Conservation (phyloP, 495 filamentous ascomycete species). For the Trichoderma gamsii region DNA sequence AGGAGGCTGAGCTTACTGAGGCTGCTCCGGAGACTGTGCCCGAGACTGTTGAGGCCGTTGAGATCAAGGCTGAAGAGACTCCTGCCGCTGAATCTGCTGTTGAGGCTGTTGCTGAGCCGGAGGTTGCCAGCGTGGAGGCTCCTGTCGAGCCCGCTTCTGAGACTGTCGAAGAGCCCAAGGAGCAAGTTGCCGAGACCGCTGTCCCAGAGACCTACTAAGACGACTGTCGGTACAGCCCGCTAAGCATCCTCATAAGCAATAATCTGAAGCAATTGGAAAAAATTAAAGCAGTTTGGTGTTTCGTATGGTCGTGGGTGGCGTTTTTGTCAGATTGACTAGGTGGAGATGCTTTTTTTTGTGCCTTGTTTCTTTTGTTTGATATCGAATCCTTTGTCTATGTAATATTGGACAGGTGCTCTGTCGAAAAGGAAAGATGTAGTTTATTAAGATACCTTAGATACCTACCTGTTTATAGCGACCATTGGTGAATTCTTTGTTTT, state of each 20-base stretch:
- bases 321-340: slow-evolving; percentile 10
- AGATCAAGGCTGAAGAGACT: slow-evolving; percentile 1
- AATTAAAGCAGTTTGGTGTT: slow-evolving; percentile 1
- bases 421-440: slow-evolving; percentile 11
- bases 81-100: slow-evolving; percentile 16
- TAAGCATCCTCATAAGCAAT: slow-evolving; percentile 15
- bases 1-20: slow-evolving; percentile 20
- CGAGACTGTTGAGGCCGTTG: background rate
- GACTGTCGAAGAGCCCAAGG: slow-evolving; percentile 4
- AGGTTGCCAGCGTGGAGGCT: background rate
- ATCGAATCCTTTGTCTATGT: slow-evolving; percentile 21
- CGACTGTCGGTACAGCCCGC: slow-evolving; percentile 9
- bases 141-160: background rate
- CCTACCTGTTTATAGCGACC: slow-evolving; percentile 13
- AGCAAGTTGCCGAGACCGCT: background rate
- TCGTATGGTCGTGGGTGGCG: slow-evolving; percentile 17
- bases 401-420: slow-evolving; percentile 3
- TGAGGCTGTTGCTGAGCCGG: slow-evolving; percentile 16
- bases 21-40: background rate
- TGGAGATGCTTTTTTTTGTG: slow-evolving; percentile 3
- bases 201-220: background rate
- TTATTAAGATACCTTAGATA: slow-evolving; percentile 13
- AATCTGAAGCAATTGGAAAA: slow-evolving; percentile 8
- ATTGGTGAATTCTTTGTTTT: background rate
- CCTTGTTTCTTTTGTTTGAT: slow-evolving; percentile 19